Evolutionary conservation across 2,329 filamentous ascomycete species (phyloP).

Genomic region (Bipolaris gigantea): DNA sequence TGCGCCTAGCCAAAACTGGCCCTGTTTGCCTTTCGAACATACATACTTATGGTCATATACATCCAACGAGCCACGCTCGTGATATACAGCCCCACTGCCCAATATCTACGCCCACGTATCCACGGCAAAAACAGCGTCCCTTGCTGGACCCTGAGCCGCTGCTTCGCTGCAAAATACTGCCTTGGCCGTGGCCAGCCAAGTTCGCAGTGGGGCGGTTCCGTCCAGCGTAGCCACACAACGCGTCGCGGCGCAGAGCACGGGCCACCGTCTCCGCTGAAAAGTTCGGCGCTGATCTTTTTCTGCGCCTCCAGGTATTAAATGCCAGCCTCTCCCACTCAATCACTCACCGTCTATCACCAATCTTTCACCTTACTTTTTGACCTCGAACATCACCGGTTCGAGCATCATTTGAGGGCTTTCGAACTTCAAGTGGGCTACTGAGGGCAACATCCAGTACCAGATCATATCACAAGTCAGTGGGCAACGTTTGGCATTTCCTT

Average conservation of each 20-base stretch:
- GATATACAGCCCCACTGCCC: neutral
- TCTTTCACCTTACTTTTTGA: constrained; percentile 23
- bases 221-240: constrained; percentile 6
- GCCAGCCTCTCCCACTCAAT: constrained; percentile 15
- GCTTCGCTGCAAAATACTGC: neutral
- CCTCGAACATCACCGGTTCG: constrained; percentile 25
- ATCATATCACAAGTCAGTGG: constrained; percentile 46
- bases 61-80: too few relatives aligned
- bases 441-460: constrained; percentile 37
- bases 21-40: neutral
- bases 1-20: neutral
- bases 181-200: constrained; percentile 2
- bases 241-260: constrained; percentile 4
- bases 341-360: constrained; percentile 20
- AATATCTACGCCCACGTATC: neutral
- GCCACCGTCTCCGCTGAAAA: constrained; percentile 15
- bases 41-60: neutral
- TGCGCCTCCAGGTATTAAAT: constrained; percentile 11
- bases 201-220: constrained; percentile 7
- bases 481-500: constrained; percentile 46
- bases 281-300: constrained; percentile 18
- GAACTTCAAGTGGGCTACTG: constrained; percentile 41
- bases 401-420: constrained; percentile 36
- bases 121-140: neutral
- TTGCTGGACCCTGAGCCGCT: constrained; percentile 1